Conservation (phyloP, 2,329 filamentous ascomycete species). For the Elsinoe australis region DNA sequence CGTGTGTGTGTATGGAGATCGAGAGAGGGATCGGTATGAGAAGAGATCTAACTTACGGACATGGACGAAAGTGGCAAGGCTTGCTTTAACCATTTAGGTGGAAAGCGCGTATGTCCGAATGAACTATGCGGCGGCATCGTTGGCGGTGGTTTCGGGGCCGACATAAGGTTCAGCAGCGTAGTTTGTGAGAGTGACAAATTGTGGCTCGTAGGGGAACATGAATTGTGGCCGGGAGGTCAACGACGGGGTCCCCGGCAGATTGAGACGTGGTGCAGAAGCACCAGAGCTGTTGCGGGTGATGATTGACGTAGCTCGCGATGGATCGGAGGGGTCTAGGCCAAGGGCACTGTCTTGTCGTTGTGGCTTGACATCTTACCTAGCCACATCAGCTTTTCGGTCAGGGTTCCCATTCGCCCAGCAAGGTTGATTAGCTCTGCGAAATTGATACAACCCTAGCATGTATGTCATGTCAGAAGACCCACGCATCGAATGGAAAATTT, state of each 20-base stretch:
- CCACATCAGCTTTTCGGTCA: constrained; percentile 4
- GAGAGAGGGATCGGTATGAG: constrained; percentile 1
- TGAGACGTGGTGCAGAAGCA: constrained; percentile 4
- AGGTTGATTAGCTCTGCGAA: background rate
- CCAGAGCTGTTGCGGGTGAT: constrained; percentile 11
- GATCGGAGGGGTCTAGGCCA: background rate
- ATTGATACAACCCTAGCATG: background rate
- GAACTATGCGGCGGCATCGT: background rate
- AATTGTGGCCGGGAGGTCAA: constrained; percentile 1
- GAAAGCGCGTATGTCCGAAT: constrained; percentile 10
- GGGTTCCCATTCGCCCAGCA: background rate
- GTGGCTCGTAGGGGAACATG: constrained; percentile 8
- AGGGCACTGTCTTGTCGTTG: background rate
- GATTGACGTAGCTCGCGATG: constrained; percentile 7
- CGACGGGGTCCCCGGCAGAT: constrained; percentile 10
- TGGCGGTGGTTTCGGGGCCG: background rate
- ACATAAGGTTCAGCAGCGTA: constrained; percentile 10
- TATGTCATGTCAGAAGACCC: constrained; percentile 9
- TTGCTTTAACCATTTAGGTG: constrained; percentile 11
- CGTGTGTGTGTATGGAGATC: constrained; percentile 1
- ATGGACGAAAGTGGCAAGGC: constrained; percentile 11
- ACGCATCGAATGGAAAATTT: background rate
- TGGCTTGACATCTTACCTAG: constrained; percentile 7
- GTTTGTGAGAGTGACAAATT: constrained; percentile 10
- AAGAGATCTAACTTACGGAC: constrained; percentile 6